phyloP scores from a whole-genome alignment of 2,329 filamentous ascomycete genomes.

The Penicillium sp. region DNA sequence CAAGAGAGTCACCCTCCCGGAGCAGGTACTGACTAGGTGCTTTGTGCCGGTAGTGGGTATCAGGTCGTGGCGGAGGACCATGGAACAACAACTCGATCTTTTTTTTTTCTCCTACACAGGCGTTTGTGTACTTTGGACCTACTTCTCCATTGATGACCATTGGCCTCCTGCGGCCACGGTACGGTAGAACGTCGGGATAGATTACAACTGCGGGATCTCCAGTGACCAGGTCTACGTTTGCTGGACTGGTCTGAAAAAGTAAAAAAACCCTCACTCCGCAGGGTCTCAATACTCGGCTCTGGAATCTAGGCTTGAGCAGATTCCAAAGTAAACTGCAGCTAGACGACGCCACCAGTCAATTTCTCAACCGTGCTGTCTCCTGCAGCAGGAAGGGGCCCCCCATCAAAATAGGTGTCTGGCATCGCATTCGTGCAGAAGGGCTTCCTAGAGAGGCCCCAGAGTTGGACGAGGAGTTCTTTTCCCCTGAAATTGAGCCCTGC shows the following conservation, averaged over 20 bases:
- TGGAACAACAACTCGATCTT: background rate
- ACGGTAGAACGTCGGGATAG: background rate
- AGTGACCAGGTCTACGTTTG: conserved; percentile 1
- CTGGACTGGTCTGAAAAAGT: background rate
- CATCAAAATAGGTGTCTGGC: conserved; percentile 1
- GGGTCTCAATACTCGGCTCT: background rate
- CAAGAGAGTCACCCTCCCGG: background rate
- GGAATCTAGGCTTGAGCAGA: background rate
- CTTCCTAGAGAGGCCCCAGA: background rate
- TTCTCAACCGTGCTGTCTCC: conserved; percentile 8
- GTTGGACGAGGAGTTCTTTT: background rate
- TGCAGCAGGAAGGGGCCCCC: background rate
- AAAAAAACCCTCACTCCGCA: no score
- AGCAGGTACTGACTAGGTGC: background rate
- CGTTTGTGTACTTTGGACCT: background rate
- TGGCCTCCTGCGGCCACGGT: background rate
- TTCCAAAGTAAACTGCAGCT: conserved; percentile 4
- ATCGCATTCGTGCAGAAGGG: conserved; percentile 3
- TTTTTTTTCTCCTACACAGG: background rate
- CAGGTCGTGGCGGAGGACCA: background rate
- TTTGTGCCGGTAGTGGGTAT: background rate
- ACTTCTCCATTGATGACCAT: background rate
- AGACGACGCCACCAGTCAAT: conserved; percentile 12
- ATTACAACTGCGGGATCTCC: background rate
- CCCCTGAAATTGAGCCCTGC: background rate